Conservation (phyloP, 1,284 basidiomycete genomes). For the Ganoderma resinaceum region DNA sequence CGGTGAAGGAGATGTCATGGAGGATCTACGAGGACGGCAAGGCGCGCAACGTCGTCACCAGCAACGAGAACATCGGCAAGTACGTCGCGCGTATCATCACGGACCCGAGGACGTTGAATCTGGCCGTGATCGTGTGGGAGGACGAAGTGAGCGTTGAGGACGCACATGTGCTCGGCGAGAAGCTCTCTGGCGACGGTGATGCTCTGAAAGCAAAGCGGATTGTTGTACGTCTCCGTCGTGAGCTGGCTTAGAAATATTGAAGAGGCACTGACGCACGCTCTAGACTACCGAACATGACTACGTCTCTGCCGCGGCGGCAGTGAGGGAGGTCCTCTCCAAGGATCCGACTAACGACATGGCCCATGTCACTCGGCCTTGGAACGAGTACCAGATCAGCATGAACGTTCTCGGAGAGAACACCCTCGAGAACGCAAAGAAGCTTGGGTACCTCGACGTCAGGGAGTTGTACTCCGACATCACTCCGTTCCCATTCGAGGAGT, state of each 20-base stretch:
- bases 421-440: slow-evolving; percentile 29
- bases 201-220: slow-evolving; percentile 4
- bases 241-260: not conserved
- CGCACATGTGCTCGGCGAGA: slow-evolving; percentile 18
- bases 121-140: slow-evolving; percentile 34
- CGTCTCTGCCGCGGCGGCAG: not conserved
- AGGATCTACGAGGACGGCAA: slow-evolving; percentile 18
- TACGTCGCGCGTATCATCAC: slow-evolving; percentile 30
- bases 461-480: slow-evolving; percentile 35
- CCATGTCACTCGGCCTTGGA: not conserved
- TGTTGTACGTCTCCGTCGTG: not conserved
- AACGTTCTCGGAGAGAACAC: slow-evolving; percentile 31
- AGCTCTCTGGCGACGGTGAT: slow-evolving; percentile 16
- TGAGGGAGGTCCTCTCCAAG: not conserved
- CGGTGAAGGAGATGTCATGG: not conserved
- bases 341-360: not conserved
- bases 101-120: slow-evolving; percentile 33
- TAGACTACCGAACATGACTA: no score
- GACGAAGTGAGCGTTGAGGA: slow-evolving; percentile 30
- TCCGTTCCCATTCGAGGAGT: slow-evolving; percentile 26
- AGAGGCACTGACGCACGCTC: not conserved
- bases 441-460: slow-evolving; percentile 33
- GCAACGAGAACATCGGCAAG: no score
- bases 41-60: slow-evolving; percentile 22
- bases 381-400: slow-evolving; percentile 25